Evolutionary conservation across 768 basidiomycete species (phyloP).

Genomic region (Hygrophoropsis aurantiaca): DNA sequence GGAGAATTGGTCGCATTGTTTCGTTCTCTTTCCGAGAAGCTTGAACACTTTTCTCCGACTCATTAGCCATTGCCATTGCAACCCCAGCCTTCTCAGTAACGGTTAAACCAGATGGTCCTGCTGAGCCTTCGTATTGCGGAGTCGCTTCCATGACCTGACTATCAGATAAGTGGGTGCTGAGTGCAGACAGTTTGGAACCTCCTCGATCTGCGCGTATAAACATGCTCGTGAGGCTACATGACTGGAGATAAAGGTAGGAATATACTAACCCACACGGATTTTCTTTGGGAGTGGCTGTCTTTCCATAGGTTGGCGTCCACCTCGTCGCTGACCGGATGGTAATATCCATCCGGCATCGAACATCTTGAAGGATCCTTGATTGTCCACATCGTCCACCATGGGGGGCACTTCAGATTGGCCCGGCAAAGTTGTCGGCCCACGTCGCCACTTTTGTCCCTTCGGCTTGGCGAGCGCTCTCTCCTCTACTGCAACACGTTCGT

Average conservation of each 20-base stretch:
- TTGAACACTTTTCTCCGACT: constrained; percentile 1
- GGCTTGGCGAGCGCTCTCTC: constrained; percentile 12
- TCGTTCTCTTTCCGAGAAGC: background rate
- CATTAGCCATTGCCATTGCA: constrained; percentile 13
- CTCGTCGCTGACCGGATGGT: constrained; percentile 68
- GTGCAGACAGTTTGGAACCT: constrained; percentile 44
- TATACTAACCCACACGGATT: constrained; percentile 41
- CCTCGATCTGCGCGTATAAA: constrained; percentile 29
- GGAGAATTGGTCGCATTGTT: constrained; percentile 4
- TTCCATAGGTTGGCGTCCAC: constrained; percentile 51
- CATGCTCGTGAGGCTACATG: background rate
- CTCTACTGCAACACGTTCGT: constrained; percentile 13
- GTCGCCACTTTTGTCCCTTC: constrained; percentile 26
- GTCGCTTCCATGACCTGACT: constrained; percentile 35
- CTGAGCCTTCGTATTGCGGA: constrained; percentile 24
- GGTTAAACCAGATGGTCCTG: constrained; percentile 21
- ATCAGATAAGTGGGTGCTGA: constrained; percentile 48
- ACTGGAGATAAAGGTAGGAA: background rate
- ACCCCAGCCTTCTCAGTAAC: constrained; percentile 16
- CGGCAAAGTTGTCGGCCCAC: constrained; percentile 10
- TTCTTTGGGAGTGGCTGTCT: constrained; percentile 52
- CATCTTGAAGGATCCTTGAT: constrained; percentile 69
- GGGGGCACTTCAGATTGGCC: constrained; percentile 44
- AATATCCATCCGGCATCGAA: constrained; percentile 91
- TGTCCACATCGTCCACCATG: constrained; percentile 71